Conservation (phyloP, 2,329 filamentous ascomycete genomes). For the Colletotrichum liaoningense region DNA sequence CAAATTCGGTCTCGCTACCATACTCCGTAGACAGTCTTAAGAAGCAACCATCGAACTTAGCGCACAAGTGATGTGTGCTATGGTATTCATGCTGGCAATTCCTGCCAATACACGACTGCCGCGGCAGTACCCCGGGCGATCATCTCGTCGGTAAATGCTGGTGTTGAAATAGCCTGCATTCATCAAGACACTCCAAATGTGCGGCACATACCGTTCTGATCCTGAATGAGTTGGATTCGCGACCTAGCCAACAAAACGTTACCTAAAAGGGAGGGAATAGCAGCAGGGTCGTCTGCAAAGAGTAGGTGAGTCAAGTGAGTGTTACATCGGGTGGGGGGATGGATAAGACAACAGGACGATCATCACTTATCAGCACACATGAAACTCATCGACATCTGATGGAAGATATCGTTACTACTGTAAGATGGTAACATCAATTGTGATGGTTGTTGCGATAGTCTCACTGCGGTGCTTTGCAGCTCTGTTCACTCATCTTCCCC, state of each 20-base stretch:
- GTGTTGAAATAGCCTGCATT: constrained; percentile 54
- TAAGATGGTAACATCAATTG: constrained; percentile 46
- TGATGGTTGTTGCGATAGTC: constrained; percentile 12
- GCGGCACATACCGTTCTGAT: constrained; percentile 71
- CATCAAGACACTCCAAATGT: constrained; percentile 65
- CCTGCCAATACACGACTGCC: constrained; percentile 36
- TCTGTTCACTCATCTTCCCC: neutral
- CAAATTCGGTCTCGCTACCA: constrained; percentile 54
- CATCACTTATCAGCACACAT: constrained; percentile 40
- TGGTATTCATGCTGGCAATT: constrained; percentile 37
- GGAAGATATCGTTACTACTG: constrained; percentile 40
- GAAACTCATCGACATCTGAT: constrained; percentile 42
- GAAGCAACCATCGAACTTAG: constrained; percentile 64
- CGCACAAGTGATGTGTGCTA: constrained; percentile 58
- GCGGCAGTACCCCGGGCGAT: constrained; percentile 50
- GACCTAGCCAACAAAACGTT: constrained; percentile 58
- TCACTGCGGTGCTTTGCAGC: too few species aligned
- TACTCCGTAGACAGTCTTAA: constrained; percentile 56
- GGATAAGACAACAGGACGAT: constrained; percentile 46
- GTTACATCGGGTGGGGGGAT: constrained; percentile 54
- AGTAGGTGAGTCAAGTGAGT: neutral
- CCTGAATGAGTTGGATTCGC: constrained; percentile 72
- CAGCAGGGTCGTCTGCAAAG: neutral
- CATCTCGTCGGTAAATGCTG: constrained; percentile 60
- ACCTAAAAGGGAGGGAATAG: constrained; percentile 57